A percentile compares a stretch with the other conserved stretches of the same genome.
These are phyloP conservation scores for Collybia sp. DNA, from an alignment of 768 basidiomycete genomes.

Conservation along the genomic window DNA sequence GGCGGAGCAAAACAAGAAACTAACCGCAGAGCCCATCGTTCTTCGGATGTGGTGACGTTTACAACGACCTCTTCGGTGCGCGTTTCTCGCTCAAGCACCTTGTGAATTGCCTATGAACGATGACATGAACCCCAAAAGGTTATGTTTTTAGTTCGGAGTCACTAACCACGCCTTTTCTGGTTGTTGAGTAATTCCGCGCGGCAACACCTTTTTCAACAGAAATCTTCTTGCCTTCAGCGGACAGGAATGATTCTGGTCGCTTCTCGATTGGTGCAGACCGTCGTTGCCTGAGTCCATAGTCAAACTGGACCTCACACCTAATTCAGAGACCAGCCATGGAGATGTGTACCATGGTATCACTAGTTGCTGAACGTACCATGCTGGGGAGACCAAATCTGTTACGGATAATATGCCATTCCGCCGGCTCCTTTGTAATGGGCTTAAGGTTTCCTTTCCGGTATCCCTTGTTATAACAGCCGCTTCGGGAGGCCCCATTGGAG, in stretches of 20 bases:
- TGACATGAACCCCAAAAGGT: neutral
- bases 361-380: conserved; percentile 42
- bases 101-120: conserved; percentile 60
- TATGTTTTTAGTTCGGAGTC: neutral
- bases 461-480: neutral
- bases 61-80: conserved; percentile 53
- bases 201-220: conserved; percentile 47
- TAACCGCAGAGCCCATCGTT: conserved; percentile 75
- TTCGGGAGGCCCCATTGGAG: neutral
- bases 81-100: conserved; percentile 70
- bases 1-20: conserved; percentile 9
- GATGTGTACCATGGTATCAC: neutral
- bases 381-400: conserved; percentile 54
- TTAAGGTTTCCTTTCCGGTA: conserved; percentile 5
- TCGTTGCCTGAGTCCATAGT: conserved; percentile 65
- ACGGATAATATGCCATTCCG: conserved; percentile 46
- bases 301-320: conserved; percentile 80
- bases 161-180: conserved; percentile 52
- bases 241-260: conserved; percentile 53
- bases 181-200: conserved; percentile 45
- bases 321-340: conserved; percentile 1
- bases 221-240: conserved; percentile 58
- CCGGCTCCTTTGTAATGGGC: conserved; percentile 43
- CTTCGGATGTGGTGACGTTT: conserved; percentile 49
- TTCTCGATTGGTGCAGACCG: conserved; percentile 41